Base-by-base conservation (phyloP, 2,329 filamentous ascomycete genomes). In the Celoporthe dispersa region DNA sequence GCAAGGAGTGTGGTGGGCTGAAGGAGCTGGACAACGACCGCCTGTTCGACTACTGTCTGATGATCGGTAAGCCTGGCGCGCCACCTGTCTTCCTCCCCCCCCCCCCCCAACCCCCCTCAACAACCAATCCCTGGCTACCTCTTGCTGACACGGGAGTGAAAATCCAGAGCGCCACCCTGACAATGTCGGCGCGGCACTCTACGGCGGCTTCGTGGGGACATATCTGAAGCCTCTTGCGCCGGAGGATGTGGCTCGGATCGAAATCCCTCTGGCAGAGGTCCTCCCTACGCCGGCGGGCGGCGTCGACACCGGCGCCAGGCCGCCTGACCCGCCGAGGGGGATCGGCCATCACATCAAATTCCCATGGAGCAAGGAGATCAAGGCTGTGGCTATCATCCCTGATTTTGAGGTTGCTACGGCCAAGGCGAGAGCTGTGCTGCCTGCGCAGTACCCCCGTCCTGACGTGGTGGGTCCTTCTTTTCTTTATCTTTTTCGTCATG, bases 301-400 rank as follows among this genome's bases (percentile, higher is more conserved):
- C 67, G 86, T 94, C 64, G 94, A 98, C 80, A 98, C 95, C 0
- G 95, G 96, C 55, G 86, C 92, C 76, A 90, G 85, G 75, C 96
- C 96, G 28, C 95, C 96, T 6, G 88, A 93, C 78, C 96, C 96
- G n/a, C 96, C 96, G 2, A 80, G 91, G 74, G 93, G 94, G 76
- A 98, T 99, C 76, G 96, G 95, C 64, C 94, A 98, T 80, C 97
- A 97, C 84, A 94, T 97, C 82, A 95, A 94, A 81, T 98, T 98
- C 81, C 90, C 90, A 57, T 98, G 95, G 95, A 92, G 94, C 70
- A 89, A 91, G 73, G 93, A 97, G 80, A 97, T 99, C 85, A 98
- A 98, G 85, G 95, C 94, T 72, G 91, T 99, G 74, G 94, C 94
- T 74, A 95, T 99, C 76, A 97, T 99, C 72, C 96, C 96, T 11